Percentiles rank a stretch among this genome's conserved stretches.
phyloP scores from a whole-genome alignment of 1,139 yeast genomes.

The Saccharomycopsis phalli region DNA sequence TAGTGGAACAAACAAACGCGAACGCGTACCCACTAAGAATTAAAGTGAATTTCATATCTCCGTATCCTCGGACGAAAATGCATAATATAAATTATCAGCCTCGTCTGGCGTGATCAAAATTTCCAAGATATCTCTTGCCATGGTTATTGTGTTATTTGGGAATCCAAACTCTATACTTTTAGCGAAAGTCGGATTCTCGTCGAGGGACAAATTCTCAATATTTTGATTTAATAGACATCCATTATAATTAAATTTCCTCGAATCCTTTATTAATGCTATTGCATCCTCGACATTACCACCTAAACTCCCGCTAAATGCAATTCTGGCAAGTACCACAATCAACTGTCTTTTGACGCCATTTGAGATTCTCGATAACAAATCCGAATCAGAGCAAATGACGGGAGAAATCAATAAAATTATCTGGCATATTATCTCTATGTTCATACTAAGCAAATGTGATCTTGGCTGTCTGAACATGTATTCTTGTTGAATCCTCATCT shows the following conservation, averaged over 20 bases:
- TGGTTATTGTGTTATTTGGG: conserved; percentile 54
- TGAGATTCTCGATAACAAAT: conserved; percentile 11
- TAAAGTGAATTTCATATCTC: too few relatives aligned
- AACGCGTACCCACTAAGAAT: too few relatives aligned
- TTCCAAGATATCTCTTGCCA: conserved; percentile 65
- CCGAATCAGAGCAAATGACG: conserved; percentile 7
- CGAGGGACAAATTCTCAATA: conserved; percentile 30
- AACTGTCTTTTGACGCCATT: conserved; percentile 38
- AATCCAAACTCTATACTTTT: conserved; percentile 58
- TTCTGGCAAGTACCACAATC: conserved; percentile 43
- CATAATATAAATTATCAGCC: conserved; percentile 63
- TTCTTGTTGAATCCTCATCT: conserved; percentile 46
- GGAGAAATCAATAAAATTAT: conserved; percentile 21
- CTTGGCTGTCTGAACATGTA: conserved; percentile 40
- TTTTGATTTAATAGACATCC: conserved; percentile 34
- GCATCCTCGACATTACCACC: conserved; percentile 31
- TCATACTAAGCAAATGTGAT: conserved; percentile 32
- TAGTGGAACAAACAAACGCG: not conserved
- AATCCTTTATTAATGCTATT: conserved; percentile 27
- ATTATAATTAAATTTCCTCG: conserved; percentile 26
- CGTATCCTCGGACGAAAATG: conserved; percentile 43
- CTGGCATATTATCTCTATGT: conserved; percentile 37
- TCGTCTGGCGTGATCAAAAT: conserved; percentile 67
- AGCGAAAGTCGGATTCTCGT: conserved; percentile 24
- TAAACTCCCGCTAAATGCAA: conserved; percentile 43